Evolutionary conservation across 441 rosid genomes (phyloP), one percentile per base, ranked within the genome.

Genomic region (Breynia disticha): DNA sequence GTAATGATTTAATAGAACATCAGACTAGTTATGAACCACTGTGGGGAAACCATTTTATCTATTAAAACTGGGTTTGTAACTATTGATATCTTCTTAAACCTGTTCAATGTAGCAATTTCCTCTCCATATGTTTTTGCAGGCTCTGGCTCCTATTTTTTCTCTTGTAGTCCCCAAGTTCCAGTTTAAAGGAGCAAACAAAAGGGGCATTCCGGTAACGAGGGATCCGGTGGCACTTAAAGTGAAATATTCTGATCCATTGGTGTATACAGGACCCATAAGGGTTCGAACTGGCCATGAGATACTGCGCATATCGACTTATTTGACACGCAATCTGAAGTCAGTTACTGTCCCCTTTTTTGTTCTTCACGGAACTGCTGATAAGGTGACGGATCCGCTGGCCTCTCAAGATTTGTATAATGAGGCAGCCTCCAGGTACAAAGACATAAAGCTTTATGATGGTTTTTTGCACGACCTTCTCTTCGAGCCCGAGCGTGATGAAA

Each of bases 131-230:
- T 49, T 59, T 35, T 14, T 66, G 61, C 77, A 91, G 95, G 98
- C 93, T 11, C 70, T 91, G 55, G 98, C 98, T 56, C 97, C 98
- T 37, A 46, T 91, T 55, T 76, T 91, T 72, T 91, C 98, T 48
- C 69, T 88, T 70, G 65, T 91, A 4, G 90, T 64, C 5, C 98
- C 98, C 16, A 80, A 73, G 79, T 73, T 79, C 68, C 98, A 87
- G 73, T 86, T 91, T 64, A 91, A 87, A 72, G 98, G 98, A 67
- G 98, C 98, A 38, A 91, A 91, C 90, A 91, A 83, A 73, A 78
- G 89, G 67, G 98, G 98, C 41, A 82, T 91, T 67, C 98, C 98
- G n/a, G 98, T 91, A 46, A 72, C 98, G 6, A 79, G 96, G 71
- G 96, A 91, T 67, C 98, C 98, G 42, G 94, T 71, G 28, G 98